A percentile compares a stretch with the other conserved stretches of the same genome.
These are phyloP conservation scores for Coemansia aciculifera DNA, from an alignment of 192 early-diverging fungal species.

Conservation along the genomic window DNA sequence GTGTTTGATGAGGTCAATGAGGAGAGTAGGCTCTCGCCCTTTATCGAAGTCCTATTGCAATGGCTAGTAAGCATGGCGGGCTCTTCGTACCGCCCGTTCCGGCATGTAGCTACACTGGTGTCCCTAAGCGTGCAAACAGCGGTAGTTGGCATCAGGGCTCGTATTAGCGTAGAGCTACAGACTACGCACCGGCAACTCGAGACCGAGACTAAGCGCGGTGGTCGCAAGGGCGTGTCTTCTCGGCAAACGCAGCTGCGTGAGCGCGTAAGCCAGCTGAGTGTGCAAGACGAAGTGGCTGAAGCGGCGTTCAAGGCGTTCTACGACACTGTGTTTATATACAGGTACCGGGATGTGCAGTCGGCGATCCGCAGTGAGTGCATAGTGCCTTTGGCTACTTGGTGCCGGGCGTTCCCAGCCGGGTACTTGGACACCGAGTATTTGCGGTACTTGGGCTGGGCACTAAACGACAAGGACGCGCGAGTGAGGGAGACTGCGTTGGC, in stretches of 20 bases:
- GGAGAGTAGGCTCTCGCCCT: constrained; percentile 39
- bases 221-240: constrained; percentile 8
- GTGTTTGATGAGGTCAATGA: constrained; percentile 60
- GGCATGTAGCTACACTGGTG: constrained; percentile 81
- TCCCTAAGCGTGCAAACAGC: constrained; percentile 66
- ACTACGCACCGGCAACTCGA: constrained; percentile 71
- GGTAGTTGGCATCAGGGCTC: constrained; percentile 69
- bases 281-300: constrained; percentile 61
- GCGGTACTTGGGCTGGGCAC: constrained; percentile 83
- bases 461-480: constrained; percentile 76
- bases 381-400: constrained; percentile 78
- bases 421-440: constrained; percentile 78
- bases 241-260: constrained; percentile 18
- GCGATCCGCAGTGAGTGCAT: constrained; percentile 84
- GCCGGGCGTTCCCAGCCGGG: constrained; percentile 63
- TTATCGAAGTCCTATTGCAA: constrained; percentile 60
- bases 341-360: constrained; percentile 86
- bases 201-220: constrained; percentile 46
- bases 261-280: constrained; percentile 47
- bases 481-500: constrained; percentile 73
- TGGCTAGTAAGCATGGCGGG: constrained; percentile 74
- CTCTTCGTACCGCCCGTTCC: constrained; percentile 82
- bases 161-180: constrained; percentile 60
- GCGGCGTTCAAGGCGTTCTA: constrained; percentile 71
- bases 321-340: constrained; percentile 84